Evolutionary conservation across 1,284 basidiomycete genomes (phyloP).

Genomic region (Mycosarcoma mackinlayi): DNA sequence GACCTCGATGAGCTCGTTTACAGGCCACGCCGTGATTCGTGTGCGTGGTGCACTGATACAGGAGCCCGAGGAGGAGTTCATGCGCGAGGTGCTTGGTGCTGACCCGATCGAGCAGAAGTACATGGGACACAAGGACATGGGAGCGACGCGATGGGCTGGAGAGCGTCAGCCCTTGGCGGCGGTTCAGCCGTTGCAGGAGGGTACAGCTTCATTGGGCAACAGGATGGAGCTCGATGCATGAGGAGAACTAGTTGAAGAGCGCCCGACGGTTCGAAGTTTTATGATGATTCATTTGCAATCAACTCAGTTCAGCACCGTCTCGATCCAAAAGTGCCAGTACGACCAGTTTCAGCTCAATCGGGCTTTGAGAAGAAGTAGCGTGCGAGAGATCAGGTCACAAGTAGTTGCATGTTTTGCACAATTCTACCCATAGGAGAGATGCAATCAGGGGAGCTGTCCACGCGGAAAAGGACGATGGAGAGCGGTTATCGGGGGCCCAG

Average conservation of each 20-base stretch:
- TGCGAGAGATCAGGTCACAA: no score
- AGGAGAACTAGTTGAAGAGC: neutral
- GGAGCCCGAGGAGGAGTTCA: slow-evolving; percentile 60
- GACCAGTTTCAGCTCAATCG: no score
- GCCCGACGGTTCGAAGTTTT: neutral
- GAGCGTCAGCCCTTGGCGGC: slow-evolving; percentile 9
- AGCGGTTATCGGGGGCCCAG: neutral
- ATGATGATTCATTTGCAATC: neutral
- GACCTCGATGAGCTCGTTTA: slow-evolving; percentile 31
- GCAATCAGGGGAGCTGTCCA: no score
- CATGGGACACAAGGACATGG: neutral
- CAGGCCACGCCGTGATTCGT: slow-evolving; percentile 31
- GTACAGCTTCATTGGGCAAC: neutral
- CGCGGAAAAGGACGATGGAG: no score
- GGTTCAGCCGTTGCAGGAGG: slow-evolving; percentile 20
- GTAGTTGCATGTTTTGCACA: no score
- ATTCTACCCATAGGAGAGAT: no score
- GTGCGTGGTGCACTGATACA: slow-evolving; percentile 65
- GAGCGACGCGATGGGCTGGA: slow-evolving; percentile 1
- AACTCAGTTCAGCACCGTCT: no score
- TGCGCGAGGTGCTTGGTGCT: slow-evolving; percentile 52
- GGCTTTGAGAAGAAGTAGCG: no score
- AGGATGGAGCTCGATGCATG: slow-evolving; percentile 30
- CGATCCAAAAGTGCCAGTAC: no score
- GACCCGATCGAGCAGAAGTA: slow-evolving; percentile 31